phyloP scores from a whole-genome alignment of 2,329 filamentous ascomycete species.

The Alternaria arborescens region DNA sequence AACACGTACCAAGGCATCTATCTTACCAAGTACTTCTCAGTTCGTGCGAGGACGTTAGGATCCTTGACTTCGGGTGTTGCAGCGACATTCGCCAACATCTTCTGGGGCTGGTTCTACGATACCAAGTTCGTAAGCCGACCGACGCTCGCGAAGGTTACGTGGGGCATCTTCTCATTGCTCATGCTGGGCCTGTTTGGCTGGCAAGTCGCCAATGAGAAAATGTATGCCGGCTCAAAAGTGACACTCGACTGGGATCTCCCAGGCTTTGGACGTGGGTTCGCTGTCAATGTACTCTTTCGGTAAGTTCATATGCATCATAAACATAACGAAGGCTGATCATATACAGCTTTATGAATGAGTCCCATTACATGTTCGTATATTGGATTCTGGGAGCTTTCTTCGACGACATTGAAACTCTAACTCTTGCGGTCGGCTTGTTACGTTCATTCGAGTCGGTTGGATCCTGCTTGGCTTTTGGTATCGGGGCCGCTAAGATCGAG shows the following conservation, averaged over 20 bases:
- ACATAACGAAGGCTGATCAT: background rate
- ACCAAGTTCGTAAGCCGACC: slow-evolving; percentile 53
- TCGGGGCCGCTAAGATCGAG: slow-evolving; percentile 57
- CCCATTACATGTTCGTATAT: slow-evolving; percentile 61
- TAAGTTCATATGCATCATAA: slow-evolving; percentile 23
- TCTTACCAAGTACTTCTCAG: slow-evolving; percentile 62
- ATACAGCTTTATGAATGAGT: slow-evolving; percentile 59
- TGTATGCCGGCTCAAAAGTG: slow-evolving; percentile 52
- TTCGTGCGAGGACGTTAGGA: slow-evolving; percentile 58
- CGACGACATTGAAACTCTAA: slow-evolving; percentile 61
- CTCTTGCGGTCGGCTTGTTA: slow-evolving; percentile 54
- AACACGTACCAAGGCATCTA: slow-evolving; percentile 62
- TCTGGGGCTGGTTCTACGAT: slow-evolving; percentile 63
- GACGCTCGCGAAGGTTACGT: slow-evolving; percentile 55
- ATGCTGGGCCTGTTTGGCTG: slow-evolving; percentile 59
- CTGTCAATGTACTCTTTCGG: slow-evolving; percentile 59
- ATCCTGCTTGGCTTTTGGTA: slow-evolving; percentile 56
- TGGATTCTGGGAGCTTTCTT: slow-evolving; percentile 63
- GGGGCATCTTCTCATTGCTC: slow-evolving; percentile 52
- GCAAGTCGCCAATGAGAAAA: slow-evolving; percentile 59
- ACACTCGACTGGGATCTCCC: slow-evolving; percentile 59
- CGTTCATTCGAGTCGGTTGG: background rate
- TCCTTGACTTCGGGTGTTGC: slow-evolving; percentile 58
- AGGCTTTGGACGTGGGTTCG: slow-evolving; percentile 59
- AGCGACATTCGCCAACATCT: slow-evolving; percentile 57